phyloP scores from a whole-genome alignment of 164 flowering plant species.

The Stephania yunnanensis region DNA sequence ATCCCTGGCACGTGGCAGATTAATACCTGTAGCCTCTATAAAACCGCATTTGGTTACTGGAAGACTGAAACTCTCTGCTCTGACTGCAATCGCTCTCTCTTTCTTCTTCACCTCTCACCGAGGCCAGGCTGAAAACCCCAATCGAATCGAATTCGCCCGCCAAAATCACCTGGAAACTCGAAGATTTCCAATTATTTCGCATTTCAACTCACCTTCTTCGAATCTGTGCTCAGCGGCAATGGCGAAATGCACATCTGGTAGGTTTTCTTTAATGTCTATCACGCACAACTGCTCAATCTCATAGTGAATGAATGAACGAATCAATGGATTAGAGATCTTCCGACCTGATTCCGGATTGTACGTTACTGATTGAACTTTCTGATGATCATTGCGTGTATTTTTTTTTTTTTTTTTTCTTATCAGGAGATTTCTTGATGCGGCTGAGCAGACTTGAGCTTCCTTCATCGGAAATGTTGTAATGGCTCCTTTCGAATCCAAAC shows the following conservation, averaged over 20 bases:
- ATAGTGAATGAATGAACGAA: background rate
- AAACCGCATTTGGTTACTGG: too few relatives aligned
- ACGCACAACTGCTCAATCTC: background rate
- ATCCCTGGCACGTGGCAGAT: too few relatives aligned
- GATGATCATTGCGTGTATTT: background rate
- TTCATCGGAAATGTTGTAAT: slow-evolving; percentile 22
- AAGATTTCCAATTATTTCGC: background rate
- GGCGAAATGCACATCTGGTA: slow-evolving; percentile 1
- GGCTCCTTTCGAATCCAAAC: slow-evolving; percentile 37
- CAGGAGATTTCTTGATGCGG: slow-evolving; percentile 16
- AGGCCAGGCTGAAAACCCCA: too few relatives aligned
- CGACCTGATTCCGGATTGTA: background rate
- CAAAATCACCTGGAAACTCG: background rate
- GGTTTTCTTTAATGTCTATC: background rate
- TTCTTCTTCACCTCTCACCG: background rate
- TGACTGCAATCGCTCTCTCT: background rate
- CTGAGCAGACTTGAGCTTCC: slow-evolving; percentile 13
- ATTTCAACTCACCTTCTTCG: background rate
- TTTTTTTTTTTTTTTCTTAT: background rate
- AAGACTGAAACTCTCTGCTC: too few relatives aligned
- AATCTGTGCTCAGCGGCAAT: background rate
- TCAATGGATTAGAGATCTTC: background rate
- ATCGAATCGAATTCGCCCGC: background rate
- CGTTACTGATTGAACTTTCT: background rate
- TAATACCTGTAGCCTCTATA: too few relatives aligned